Evolutionary conservation across 805 yeast genomes (phyloP), one percentile per base, ranked within the genome.

Genomic region (Metschnikowia orientalis): DNA sequence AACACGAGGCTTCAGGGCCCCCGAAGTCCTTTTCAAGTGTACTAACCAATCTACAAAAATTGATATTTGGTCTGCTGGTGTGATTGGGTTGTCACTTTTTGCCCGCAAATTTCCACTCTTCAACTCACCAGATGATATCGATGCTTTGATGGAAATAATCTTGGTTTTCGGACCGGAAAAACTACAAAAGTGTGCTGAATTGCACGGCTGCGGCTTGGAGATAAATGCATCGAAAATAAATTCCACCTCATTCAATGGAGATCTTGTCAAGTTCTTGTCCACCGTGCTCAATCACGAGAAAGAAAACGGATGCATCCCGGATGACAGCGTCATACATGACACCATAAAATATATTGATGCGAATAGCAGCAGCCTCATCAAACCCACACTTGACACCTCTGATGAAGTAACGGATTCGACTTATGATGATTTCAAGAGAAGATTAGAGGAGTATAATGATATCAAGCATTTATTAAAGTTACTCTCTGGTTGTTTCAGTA

Each of bases 11-110:
- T 88, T 88, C 52, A 69, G 97, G 46, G 95, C 97, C 0, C 96
- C 96, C 0, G 97, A 88, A 54, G 96, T 88, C 4, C 62, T 89
- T 34, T 71, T 87, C 59, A 87, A 86, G 54, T 88, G 97, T 57
- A 74, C 83, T 1, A 78, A 83, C 38, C 97, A 88, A 61, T 71
- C 82, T 3, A 75, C 84, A 5, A 82, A 81, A 54, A 76, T 88
- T 26, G 97, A 88, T 56, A 74, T 86, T 6, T 88, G 97, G 97
- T 81, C 95, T 1, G 94, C 87, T 0, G 97, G 96, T 2, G 87
- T 88, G 8, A 83, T 89, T 40, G 70, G 90, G 19, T 63, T 90
- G 46, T 82, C 95, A 19, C 66, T 90, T 41, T 54, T 92, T 16
- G 57, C 85, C 2, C 67, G 92, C 47, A 69, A 95, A 48, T 90